Percentiles rank a stretch among this genome's conserved stretches.
These are phyloP conservation scores for Rosellinia necatrix DNA, from an alignment of 2,329 filamentous ascomycete genomes.

Conservation along the genomic window DNA sequence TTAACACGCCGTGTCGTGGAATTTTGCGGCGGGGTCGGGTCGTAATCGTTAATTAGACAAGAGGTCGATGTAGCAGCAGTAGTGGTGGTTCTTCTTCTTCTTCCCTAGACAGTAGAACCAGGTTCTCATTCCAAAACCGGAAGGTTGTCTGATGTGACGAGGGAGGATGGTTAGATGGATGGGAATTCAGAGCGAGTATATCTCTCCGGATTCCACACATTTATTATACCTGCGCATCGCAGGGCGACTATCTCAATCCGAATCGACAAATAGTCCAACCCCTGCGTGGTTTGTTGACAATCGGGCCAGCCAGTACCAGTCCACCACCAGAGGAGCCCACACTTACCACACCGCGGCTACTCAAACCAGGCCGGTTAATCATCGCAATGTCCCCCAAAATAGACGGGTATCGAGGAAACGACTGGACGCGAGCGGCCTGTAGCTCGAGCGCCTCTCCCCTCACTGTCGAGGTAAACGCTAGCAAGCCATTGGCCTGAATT, in stretches of 20 bases:
- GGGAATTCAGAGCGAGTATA: constrained; percentile 25
- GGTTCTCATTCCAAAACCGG: constrained; percentile 34
- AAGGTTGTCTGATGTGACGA: constrained; percentile 23
- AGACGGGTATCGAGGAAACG: constrained; percentile 30
- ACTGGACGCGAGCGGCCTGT: constrained; percentile 38
- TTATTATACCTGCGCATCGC: constrained; percentile 29
- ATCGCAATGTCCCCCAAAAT: constrained; percentile 34
- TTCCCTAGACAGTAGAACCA: constrained; percentile 34
- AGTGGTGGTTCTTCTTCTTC: too few relatives aligned
- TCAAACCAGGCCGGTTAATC: constrained; percentile 31
- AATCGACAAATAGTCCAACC: constrained; percentile 19
- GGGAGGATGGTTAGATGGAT: constrained; percentile 9
- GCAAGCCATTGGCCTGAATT: constrained; percentile 37
- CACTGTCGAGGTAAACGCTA: constrained; percentile 32
- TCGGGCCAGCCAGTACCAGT: constrained; percentile 24
- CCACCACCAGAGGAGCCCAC: too few relatives aligned
- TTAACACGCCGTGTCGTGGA: constrained; percentile 32
- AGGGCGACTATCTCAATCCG: constrained; percentile 15
- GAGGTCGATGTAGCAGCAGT: constrained; percentile 14
- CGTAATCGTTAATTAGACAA: constrained; percentile 26
- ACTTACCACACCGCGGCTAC: constrained; percentile 31
- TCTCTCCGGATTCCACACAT: constrained; percentile 36
- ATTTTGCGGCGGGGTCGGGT: constrained; percentile 31
- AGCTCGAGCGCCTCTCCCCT: constrained; percentile 38
- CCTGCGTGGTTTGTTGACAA: constrained; percentile 27